Conservation (phyloP, 1,284 basidiomycete genomes). For the Melampsora larici-populina region DNA sequence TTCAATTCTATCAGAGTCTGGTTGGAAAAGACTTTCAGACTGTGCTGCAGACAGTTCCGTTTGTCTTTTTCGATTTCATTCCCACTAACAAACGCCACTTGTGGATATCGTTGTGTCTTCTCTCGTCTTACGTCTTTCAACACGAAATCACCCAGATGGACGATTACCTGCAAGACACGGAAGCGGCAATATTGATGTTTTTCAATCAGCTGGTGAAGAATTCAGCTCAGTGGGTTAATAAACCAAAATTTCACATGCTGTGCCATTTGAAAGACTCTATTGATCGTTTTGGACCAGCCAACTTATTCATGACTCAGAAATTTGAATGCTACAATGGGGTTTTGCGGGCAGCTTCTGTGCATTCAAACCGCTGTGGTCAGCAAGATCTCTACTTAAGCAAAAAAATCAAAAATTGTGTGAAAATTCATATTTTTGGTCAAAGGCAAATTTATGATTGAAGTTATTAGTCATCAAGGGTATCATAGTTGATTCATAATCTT, state of each 20-base stretch:
- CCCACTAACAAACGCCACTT: conserved; percentile 44
- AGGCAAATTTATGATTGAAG: too few relatives aligned
- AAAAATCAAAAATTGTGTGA: too few relatives aligned
- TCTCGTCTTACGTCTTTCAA: too few relatives aligned
- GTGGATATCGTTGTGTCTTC: conserved; percentile 47
- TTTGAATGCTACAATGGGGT: neutral
- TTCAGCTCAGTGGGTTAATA: conserved; percentile 51
- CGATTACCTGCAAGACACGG: conserved; percentile 50
- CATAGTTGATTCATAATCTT: too few relatives aligned
- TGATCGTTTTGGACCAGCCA: neutral
- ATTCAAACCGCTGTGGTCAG: too few relatives aligned
- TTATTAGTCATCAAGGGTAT: too few relatives aligned
- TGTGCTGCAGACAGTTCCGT: conserved; percentile 55
- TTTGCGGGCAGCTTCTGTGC: neutral
- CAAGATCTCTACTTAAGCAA: too few relatives aligned
- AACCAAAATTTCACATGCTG: conserved; percentile 4
- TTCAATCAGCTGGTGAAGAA: neutral
- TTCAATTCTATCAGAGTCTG: too few relatives aligned
- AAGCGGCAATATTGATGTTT: neutral
- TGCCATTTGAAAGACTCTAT: conserved; percentile 47
- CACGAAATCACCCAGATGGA: conserved; percentile 53
- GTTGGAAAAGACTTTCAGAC: conserved; percentile 55
- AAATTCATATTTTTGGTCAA: too few relatives aligned
- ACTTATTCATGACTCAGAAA: neutral
- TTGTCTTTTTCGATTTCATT: conserved; percentile 54